Evolutionary conservation across 2,329 filamentous ascomycete genomes (phyloP).

Genomic region (Dothiorella sarmentorum): DNA sequence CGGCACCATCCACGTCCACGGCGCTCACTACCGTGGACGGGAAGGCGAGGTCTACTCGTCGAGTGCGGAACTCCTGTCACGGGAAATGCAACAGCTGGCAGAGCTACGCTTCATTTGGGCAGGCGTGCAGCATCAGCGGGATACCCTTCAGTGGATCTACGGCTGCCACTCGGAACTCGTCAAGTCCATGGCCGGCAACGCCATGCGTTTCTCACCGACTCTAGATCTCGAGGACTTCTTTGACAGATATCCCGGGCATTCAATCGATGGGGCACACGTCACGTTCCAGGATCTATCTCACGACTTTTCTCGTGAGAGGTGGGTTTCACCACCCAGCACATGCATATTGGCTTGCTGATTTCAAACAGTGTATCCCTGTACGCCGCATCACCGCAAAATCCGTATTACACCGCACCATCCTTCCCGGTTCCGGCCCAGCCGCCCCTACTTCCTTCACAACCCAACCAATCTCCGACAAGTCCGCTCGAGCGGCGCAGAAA

Average conservation of each 20-base stretch:
- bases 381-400: conserved; percentile 12
- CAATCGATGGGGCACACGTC: conserved; percentile 72
- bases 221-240: conserved; percentile 88
- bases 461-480: conserved; percentile 21
- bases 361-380: conserved; percentile 15
- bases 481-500: conserved; percentile 24
- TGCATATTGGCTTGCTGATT: conserved; percentile 6
- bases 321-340: conserved; percentile 23
- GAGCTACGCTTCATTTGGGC: conserved; percentile 75
- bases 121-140: conserved; percentile 73
- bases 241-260: conserved; percentile 70
- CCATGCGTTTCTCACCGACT: conserved; percentile 71
- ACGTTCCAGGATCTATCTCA: conserved; percentile 64
- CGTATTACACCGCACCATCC: not conserved
- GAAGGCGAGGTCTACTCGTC: conserved; percentile 62
- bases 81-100: conserved; percentile 75
- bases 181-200: conserved; percentile 63
- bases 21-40: conserved; percentile 69
- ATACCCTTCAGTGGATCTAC: conserved; percentile 74
- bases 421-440: conserved; percentile 22
- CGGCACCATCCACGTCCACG: conserved; percentile 84
- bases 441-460: conserved; percentile 24
- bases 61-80: conserved; percentile 66
- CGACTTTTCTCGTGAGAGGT: conserved; percentile 59
- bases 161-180: conserved; percentile 78